phyloP scores from a whole-genome alignment of 495 filamentous ascomycete genomes.

The Aspergillus ellipticus region DNA sequence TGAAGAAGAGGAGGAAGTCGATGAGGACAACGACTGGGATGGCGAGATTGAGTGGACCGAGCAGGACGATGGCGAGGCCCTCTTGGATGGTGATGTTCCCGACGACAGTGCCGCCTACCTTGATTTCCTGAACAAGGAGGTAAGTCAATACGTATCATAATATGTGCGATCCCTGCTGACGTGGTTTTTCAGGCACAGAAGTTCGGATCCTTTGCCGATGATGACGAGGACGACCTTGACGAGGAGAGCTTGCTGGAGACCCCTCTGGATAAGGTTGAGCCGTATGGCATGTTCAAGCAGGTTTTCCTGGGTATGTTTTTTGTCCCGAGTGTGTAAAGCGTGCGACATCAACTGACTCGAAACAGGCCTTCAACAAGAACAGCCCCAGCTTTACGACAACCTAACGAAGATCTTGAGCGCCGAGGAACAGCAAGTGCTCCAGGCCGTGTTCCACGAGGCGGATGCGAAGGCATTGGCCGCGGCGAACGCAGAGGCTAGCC shows the following conservation, averaged over 20 bases:
- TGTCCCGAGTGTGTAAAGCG: background rate
- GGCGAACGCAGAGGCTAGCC: slow-evolving; percentile 36
- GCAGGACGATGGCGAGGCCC: slow-evolving; percentile 53
- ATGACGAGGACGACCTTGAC: slow-evolving; percentile 86
- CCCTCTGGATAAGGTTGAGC: slow-evolving; percentile 89
- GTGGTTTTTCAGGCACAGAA: slow-evolving; percentile 64
- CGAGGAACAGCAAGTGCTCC: slow-evolving; percentile 79
- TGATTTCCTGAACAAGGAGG: slow-evolving; percentile 91
- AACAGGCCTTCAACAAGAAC: slow-evolving; percentile 79
- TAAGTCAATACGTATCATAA: slow-evolving; percentile 22
- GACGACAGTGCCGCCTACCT: slow-evolving; percentile 94
- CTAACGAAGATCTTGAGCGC: slow-evolving; percentile 73
- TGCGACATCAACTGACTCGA: slow-evolving; percentile 15
- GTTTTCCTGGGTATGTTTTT: slow-evolving; percentile 73
- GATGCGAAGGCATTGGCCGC: slow-evolving; percentile 54
- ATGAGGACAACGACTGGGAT: slow-evolving; percentile 65
- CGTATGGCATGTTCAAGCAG: slow-evolving; percentile 80
- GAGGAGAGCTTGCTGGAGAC: slow-evolving; percentile 91
- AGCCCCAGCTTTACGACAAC: slow-evolving; percentile 81
- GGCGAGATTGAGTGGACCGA: slow-evolving; percentile 69
- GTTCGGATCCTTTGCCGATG: slow-evolving; percentile 63
- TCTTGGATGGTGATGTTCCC: slow-evolving; percentile 60
- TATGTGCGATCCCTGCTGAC: slow-evolving; percentile 9
- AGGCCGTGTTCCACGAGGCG: slow-evolving; percentile 76
- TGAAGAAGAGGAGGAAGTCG: slow-evolving; percentile 73